Percentiles rank a stretch among this genome's conserved stretches.
These are phyloP conservation scores for Nepenthes gracilis DNA, from an alignment of 148 eudicot species.

Conservation along the genomic window DNA sequence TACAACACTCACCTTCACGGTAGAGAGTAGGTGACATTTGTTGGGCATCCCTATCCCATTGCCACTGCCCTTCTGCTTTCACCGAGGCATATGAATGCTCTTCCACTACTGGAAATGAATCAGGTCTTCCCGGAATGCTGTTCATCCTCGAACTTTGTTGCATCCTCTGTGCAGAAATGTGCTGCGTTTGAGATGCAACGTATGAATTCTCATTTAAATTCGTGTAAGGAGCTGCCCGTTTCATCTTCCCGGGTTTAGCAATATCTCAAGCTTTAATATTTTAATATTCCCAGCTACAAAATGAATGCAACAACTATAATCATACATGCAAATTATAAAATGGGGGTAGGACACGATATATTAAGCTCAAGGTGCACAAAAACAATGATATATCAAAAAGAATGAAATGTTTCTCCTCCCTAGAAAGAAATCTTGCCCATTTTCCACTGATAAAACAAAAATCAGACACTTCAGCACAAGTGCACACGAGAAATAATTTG, in stretches of 20 bases:
- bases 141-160: conserved; percentile 10
- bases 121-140: conserved; percentile 16
- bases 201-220: conserved; percentile 1
- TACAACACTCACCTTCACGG: conserved; percentile 19
- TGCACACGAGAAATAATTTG: too few species aligned
- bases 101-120: conserved; percentile 14
- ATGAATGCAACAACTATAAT: too few species aligned
- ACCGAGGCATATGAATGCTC: conserved; percentile 19
- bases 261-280: too few species aligned
- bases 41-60: conserved; percentile 36
- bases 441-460: too few species aligned
- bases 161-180: conserved; percentile 21
- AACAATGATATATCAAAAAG: too few species aligned
- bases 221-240: not conserved
- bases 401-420: too few species aligned
- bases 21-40: conserved; percentile 25
- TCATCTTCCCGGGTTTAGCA: not conserved
- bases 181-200: conserved; percentile 17
- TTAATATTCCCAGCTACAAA: too few species aligned
- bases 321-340: too few species aligned
- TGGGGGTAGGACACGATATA: too few species aligned
- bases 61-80: conserved; percentile 27
- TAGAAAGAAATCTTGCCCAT: too few species aligned
- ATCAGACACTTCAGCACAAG: too few species aligned
- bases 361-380: too few species aligned